These are phyloP conservation scores for Penicillium sp. DNA, from an alignment of 2,329 filamentous ascomycete genomes.

Conservation along the genomic window DNA sequence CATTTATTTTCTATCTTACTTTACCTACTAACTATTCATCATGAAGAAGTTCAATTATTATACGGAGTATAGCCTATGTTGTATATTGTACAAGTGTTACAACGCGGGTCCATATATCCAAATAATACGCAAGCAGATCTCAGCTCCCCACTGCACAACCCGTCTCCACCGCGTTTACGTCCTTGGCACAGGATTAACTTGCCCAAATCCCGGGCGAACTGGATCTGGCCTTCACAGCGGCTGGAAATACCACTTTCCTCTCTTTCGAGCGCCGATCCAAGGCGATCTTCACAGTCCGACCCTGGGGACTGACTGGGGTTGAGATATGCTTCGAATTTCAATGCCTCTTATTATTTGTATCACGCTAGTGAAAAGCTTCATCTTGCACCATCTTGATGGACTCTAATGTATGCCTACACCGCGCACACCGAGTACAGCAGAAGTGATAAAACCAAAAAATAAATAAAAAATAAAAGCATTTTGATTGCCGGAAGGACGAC, in stretches of 20 bases:
- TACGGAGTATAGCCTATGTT: neutral
- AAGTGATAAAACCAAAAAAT: too few relatives aligned
- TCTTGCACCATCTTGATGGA: too few relatives aligned
- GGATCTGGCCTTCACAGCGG: constrained; percentile 16
- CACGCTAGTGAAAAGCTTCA: too few relatives aligned
- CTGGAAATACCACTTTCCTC: constrained; percentile 12
- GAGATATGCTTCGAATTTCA: too few relatives aligned
- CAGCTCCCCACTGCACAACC: constrained; percentile 5
- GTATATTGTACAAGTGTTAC: neutral
- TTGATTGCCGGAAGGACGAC: neutral
- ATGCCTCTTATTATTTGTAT: too few relatives aligned
- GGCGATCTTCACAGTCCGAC: neutral
- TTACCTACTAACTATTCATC: neutral
- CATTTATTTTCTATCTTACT: neutral
- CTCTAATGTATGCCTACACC: too few relatives aligned
- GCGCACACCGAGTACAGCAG: too few relatives aligned
- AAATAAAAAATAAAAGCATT: too few relatives aligned
- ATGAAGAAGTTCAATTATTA: neutral
- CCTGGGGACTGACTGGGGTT: too few relatives aligned
- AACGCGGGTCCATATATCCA: neutral
- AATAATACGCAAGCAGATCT: neutral
- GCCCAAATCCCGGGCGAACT: constrained; percentile 8
- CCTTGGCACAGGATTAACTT: constrained; percentile 10
- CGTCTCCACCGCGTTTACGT: neutral
- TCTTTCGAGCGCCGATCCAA: constrained; percentile 1